Evolutionary conservation across 768 basidiomycete species (phyloP).

Genomic region (Leccinum incarnatum): DNA sequence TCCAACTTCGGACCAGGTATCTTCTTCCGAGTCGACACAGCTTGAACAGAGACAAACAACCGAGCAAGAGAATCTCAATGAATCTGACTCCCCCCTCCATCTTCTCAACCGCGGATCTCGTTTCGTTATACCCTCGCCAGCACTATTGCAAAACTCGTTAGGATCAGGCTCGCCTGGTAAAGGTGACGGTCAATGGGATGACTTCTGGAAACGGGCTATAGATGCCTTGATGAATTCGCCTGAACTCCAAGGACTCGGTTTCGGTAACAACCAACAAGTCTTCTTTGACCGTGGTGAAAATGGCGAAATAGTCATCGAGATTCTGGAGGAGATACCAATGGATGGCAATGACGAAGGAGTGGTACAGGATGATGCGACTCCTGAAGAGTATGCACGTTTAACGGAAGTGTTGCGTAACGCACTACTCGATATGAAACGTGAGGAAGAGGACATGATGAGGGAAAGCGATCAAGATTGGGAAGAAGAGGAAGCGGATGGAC

Average conservation of each 20-base stretch:
- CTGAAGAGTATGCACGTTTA: constrained; percentile 43
- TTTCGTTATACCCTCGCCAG: constrained; percentile 40
- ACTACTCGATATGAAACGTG: constrained; percentile 47
- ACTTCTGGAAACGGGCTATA: constrained; percentile 28
- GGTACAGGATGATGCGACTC: constrained; percentile 30
- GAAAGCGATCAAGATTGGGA: constrained; percentile 23
- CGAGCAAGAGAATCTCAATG: constrained; percentile 38
- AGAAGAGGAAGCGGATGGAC: constrained; percentile 33
- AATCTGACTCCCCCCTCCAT: constrained; percentile 56
- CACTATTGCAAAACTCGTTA: constrained; percentile 17
- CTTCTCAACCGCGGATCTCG: constrained; percentile 46
- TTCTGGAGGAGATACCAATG: constrained; percentile 44
- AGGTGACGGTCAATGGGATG: constrained; percentile 18
- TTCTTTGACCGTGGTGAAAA: constrained; percentile 42
- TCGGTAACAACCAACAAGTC: constrained; percentile 34
- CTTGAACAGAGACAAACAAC: constrained; percentile 29
- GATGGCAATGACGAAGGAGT: constrained; percentile 27
- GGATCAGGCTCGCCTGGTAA: constrained; percentile 17
- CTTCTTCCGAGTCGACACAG: constrained; percentile 29
- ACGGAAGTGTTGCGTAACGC: constrained; percentile 52
- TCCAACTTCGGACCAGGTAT: constrained; percentile 10
- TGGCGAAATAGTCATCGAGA: constrained; percentile 42
- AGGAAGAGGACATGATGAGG: constrained; percentile 21
- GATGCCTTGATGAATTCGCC: constrained; percentile 30
- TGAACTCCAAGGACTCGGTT: constrained; percentile 26